Base-by-base conservation (phyloP, 495 filamentous ascomycete genomes). In the Penicillium roqueforti region DNA sequence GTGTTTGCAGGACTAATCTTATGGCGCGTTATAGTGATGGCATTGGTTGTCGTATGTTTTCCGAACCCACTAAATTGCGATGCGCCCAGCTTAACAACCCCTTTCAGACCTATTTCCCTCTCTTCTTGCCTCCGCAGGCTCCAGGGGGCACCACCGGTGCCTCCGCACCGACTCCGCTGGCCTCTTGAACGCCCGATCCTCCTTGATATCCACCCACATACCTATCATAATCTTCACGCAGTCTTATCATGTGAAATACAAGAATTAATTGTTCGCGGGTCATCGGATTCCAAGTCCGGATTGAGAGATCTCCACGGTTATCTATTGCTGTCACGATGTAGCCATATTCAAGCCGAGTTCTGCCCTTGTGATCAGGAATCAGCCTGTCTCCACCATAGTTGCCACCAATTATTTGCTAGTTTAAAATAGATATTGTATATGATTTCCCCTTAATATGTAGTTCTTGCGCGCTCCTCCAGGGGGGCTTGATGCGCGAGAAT, bases 81-180 rank as follows among this genome's bases (percentile, higher is more conserved):
- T 14, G 5, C 8, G 28, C n/a, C 3, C 34, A 38, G 55, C 28
- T 62, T 67, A 64, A 60, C 44, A 43, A 46, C 25, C 23, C 19
- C 11, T 34, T 26, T 38, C 63, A 84, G 82, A 87, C 87, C 46
- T 96, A 96, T 67, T 80, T 95, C 58, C 89, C 87, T 14, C 73
- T 96, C 51, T 95, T 96, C 74, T 68, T 95, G 51, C 91, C 89
- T 34, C 81, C 80, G 3, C 72, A 76, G 51, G 54, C 61, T 14
- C 61, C 64, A 16, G 62, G 59, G 11, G 68, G 66, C 31, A 62
- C 72, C 56, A 65, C 76, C 58, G n/a, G 14, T 6, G 66, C 74
- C 61, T 53, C 73, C 60, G 67, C 81, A 58, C 67, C 69, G 55
- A 46, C 74, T 46, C 68, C 78, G 7, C 67, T 72, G 25, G 68